Evolutionary conservation across 1,284 basidiomycete species (phyloP).

Genomic region (Cystobasidiaceae sp.): DNA sequence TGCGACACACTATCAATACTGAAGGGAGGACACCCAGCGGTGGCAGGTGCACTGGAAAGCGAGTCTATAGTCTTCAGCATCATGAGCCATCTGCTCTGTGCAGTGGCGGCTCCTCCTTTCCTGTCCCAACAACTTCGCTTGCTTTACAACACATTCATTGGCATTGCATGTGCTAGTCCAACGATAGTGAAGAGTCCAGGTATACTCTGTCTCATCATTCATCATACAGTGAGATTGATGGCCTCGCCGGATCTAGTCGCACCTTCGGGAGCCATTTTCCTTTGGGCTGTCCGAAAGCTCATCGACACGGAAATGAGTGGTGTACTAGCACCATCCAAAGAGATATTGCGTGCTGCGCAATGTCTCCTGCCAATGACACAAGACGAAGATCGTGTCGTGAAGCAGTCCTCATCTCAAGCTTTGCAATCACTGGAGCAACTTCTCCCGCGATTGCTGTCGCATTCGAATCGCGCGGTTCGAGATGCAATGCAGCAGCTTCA

Average conservation of each 20-base stretch:
- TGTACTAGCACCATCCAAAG: no score
- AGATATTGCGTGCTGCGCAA: no score
- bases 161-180: slow-evolving; percentile 62
- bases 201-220: slow-evolving; percentile 55
- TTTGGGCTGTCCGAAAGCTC: slow-evolving; percentile 4
- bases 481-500: no score
- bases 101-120: slow-evolving; percentile 63
- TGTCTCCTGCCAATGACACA: no score
- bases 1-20: not conserved
- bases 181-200: slow-evolving; percentile 51
- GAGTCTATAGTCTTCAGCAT: slow-evolving; percentile 62
- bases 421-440: no score
- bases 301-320: no score
- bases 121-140: slow-evolving; percentile 79
- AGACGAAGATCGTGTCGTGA: no score
- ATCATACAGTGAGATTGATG: slow-evolving; percentile 63
- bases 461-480: no score
- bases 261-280: slow-evolving; percentile 40
- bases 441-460: no score
- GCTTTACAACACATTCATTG: slow-evolving; percentile 66
- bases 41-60: slow-evolving; percentile 4
- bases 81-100: slow-evolving; percentile 65
- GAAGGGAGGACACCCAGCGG: not conserved
- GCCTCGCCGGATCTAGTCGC: slow-evolving; percentile 62
- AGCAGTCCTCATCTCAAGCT: no score